Conservation (phyloP, 1,284 basidiomycete genomes). For the Albatrellus sp. region DNA sequence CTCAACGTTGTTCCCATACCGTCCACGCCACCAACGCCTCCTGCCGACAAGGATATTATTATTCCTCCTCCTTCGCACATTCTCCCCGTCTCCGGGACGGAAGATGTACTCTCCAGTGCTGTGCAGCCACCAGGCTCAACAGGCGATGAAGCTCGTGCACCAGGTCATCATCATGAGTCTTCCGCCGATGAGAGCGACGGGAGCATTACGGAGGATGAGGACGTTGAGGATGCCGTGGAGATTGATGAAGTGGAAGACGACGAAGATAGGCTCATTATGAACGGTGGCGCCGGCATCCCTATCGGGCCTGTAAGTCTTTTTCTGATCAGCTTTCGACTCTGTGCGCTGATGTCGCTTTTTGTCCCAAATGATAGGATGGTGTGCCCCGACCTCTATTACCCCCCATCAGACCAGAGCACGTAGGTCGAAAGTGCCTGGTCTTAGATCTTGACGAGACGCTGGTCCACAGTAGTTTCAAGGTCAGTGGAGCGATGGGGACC, state of each 20-base stretch:
- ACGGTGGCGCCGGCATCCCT: slow-evolving; percentile 77
- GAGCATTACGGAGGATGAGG: slow-evolving; percentile 33
- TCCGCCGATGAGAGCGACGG: slow-evolving; percentile 30
- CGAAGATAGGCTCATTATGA: slow-evolving; percentile 67
- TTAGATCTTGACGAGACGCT: slow-evolving; percentile 94
- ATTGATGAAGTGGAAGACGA: slow-evolving; percentile 53
- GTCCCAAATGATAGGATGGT: slow-evolving; percentile 54
- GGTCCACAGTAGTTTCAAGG: slow-evolving; percentile 90
- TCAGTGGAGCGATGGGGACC: slow-evolving; percentile 18
- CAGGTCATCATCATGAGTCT: slow-evolving; percentile 18
- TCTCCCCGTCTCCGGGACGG: slow-evolving; percentile 38
- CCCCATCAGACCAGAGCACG: slow-evolving; percentile 59
- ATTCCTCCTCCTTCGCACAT: slow-evolving; percentile 41
- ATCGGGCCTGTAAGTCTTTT: slow-evolving; percentile 50
- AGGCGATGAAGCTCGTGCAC: slow-evolving; percentile 31
- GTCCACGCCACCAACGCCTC: slow-evolving; percentile 9
- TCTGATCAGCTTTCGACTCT: background rate
- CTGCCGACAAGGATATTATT: slow-evolving; percentile 25
- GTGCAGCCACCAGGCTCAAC: slow-evolving; percentile 62
- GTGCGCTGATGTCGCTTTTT: slow-evolving; percentile 3
- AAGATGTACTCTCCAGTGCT: slow-evolving; percentile 53
- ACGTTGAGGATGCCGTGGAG: slow-evolving; percentile 30
- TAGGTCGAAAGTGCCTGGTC: slow-evolving; percentile 84
- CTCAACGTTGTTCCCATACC: slow-evolving; percentile 15
- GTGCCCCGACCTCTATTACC: slow-evolving; percentile 75